Percentiles rank a stretch among this genome's conserved stretches.
Evolutionary conservation across 1,284 basidiomycete species (phyloP).

Genomic region (Xerocomus nothofagi): DNA sequence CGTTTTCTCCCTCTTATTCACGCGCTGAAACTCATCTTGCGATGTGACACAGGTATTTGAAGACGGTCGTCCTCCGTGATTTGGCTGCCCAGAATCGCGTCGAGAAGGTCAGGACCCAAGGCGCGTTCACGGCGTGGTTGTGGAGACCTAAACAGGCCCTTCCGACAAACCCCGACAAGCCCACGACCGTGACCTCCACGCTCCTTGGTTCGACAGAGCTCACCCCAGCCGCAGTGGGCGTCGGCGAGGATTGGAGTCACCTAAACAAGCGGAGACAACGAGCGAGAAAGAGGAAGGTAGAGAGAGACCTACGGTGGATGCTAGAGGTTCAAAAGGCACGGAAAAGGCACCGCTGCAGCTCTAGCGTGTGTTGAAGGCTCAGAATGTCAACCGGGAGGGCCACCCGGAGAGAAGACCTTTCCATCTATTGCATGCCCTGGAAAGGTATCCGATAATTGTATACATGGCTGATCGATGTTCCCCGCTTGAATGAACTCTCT

Average conservation of each 20-base stretch:
- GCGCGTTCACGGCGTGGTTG: constrained; percentile 37
- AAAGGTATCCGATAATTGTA: neutral
- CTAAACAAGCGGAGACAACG: constrained; percentile 53
- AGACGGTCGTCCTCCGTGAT: constrained; percentile 50
- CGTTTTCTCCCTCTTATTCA: constrained; percentile 13
- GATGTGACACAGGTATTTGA: constrained; percentile 51
- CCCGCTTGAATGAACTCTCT: too few relatives aligned
- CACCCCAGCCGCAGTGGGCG: constrained; percentile 44
- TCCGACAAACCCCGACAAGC: constrained; percentile 1
- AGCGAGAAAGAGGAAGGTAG: constrained; percentile 41
- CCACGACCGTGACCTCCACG: neutral
- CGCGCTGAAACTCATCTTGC: neutral
- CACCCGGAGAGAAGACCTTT: neutral
- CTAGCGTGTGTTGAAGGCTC: neutral
- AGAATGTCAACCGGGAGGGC: neutral
- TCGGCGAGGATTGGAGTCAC: constrained; percentile 55
- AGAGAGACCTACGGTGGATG: constrained; percentile 34
- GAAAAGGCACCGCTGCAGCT: neutral
- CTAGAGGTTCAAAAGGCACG: constrained; percentile 27
- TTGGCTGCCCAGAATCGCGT: constrained; percentile 45
- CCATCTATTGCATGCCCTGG: neutral
- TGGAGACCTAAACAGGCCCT: constrained; percentile 36
- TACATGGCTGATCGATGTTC: neutral
- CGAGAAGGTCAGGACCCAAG: constrained; percentile 42
- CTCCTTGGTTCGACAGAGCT: constrained; percentile 14